Evolutionary conservation across 2,329 filamentous ascomycete genomes (phyloP), one percentile per base, ranked within the genome.

Genomic region (Purpureocillium takamizusanense): DNA sequence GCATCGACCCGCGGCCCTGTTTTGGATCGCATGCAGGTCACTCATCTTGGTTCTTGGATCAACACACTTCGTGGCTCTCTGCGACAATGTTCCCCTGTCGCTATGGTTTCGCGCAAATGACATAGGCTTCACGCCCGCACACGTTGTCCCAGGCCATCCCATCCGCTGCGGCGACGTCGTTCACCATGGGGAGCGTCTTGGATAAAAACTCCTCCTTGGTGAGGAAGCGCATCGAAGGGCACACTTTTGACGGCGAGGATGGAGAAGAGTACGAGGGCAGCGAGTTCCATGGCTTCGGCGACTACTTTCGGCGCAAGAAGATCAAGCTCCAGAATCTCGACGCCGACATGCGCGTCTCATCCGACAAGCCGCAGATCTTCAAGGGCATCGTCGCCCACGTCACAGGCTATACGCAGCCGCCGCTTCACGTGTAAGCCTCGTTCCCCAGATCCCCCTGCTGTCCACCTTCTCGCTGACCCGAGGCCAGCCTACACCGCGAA

Each of bases 301-400:
- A 97, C 54, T 98, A 97, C 60, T 94, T 95, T 57, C 76, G 89
- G 36, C 81, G 89, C 40, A 98, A 98, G 69, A 95, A 94, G 70
- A 80, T 95, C 60, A 98, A 98, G 57, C 73, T 98, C 4, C 92
- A 97, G 60, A 98, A 98, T 53, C 75, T 92, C 23, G 92, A 98
- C 61, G 81, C 80, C 8, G 78, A 94, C 38, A 69, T 94, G 33
- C 81, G 90, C 42, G 74, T 83, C 25, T 67, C 76, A 4, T 61
- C 66, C 1, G 79, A 82, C 47, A 86, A 84, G 46, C 86, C 88
- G 9, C 78, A 77, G 44, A 87, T 98, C 37, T 98, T 98, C 69
- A 86, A 83, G 49, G 88, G 87, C 1, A 74, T 97, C 8, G 88
- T 95, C 11, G 87, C 83, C 9, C 86, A 95, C 61, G 83, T 98